Evolutionary conservation across 768 basidiomycete genomes (phyloP).

Genomic region (Leccinum pellstonianum): DNA sequence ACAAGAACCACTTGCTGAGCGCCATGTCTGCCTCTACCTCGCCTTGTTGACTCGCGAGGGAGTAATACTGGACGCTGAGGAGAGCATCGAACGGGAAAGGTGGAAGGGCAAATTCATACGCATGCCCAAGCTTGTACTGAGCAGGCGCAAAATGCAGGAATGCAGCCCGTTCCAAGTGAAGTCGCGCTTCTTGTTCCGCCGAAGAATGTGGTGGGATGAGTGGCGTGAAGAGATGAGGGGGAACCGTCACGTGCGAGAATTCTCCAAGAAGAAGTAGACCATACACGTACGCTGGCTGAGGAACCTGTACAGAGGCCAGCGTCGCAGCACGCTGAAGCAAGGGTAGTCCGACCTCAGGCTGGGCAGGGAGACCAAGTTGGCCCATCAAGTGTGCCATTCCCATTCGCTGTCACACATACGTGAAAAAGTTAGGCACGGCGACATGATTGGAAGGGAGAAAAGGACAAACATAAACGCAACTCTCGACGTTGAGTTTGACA

Average conservation of each 20-base stretch:
- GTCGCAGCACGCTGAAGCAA: slow-evolving; percentile 78
- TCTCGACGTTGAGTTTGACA: slow-evolving; percentile 67
- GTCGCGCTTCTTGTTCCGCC: slow-evolving; percentile 59
- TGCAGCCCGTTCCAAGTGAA: slow-evolving; percentile 80
- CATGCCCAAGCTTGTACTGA: slow-evolving; percentile 90
- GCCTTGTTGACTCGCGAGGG: slow-evolving; percentile 76
- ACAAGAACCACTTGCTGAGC: slow-evolving; percentile 94
- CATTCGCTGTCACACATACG: slow-evolving; percentile 56
- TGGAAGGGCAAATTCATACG: slow-evolving; percentile 86
- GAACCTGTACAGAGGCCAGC: slow-evolving; percentile 67
- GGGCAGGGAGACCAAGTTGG: slow-evolving; percentile 66
- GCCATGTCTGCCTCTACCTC: slow-evolving; percentile 97
- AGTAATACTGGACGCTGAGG: slow-evolving; percentile 88
- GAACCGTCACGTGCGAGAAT: slow-evolving; percentile 66
- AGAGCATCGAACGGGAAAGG: slow-evolving; percentile 88
- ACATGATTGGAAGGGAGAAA: background rate
- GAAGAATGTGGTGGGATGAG: slow-evolving; percentile 52
- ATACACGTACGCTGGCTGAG: slow-evolving; percentile 87
- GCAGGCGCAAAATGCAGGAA: slow-evolving; percentile 82
- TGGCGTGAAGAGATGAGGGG: slow-evolving; percentile 48
- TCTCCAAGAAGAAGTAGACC: slow-evolving; percentile 86
- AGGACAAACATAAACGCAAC: slow-evolving; percentile 71
- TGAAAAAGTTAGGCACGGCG: slow-evolving; percentile 6
- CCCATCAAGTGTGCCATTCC: slow-evolving; percentile 92
- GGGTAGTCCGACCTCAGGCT: slow-evolving; percentile 58